Percentiles rank a stretch among this genome's conserved stretches.
Evolutionary conservation across 2,329 filamentous ascomycete genomes (phyloP).

Genomic region (Malbranchea zuffiana): DNA sequence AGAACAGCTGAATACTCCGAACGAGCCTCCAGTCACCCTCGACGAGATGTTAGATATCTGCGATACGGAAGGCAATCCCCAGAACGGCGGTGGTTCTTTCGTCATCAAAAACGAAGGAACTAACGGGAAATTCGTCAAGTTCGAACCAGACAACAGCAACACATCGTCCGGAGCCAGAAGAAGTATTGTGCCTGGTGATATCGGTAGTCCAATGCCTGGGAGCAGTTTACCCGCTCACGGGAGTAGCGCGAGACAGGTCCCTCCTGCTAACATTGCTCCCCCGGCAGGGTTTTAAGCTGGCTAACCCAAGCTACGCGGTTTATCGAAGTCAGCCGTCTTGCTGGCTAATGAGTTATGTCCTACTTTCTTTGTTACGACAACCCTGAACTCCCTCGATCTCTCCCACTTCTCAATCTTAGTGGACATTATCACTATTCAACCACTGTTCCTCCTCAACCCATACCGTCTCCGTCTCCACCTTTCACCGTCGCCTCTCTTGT

Average conservation of each 20-base stretch:
- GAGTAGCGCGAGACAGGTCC: constrained; percentile 29
- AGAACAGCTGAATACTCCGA: constrained; percentile 47
- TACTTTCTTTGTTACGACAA: constrained; percentile 3
- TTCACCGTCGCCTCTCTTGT: constrained; percentile 9
- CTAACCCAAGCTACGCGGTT: no score
- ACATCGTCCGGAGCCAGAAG: constrained; percentile 33
- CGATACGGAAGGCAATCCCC: constrained; percentile 75
- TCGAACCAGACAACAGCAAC: constrained; percentile 43
- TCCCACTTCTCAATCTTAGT: constrained; percentile 7
- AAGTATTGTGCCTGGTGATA: constrained; percentile 50
- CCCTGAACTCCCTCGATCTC: constrained; percentile 5
- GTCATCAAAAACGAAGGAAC: constrained; percentile 48
- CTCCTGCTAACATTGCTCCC: constrained; percentile 22
- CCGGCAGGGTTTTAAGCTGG: constrained; percentile 28
- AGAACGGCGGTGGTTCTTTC: constrained; percentile 87
- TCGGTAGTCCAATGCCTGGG: constrained; percentile 54
- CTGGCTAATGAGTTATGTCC: no score
- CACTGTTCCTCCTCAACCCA: neutral
- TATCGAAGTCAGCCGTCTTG: no score
- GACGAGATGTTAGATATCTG: constrained; percentile 71
- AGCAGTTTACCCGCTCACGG: constrained; percentile 31
- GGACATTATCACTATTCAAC: constrained; percentile 7
- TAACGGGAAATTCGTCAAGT: constrained; percentile 34
- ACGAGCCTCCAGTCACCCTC: constrained; percentile 45
- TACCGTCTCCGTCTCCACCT: neutral